Evolutionary conservation across 352 stramenopile species (phyloP), one percentile per base, ranked within the genome.

Genomic region (Phytophthora pseudosyringae): DNA sequence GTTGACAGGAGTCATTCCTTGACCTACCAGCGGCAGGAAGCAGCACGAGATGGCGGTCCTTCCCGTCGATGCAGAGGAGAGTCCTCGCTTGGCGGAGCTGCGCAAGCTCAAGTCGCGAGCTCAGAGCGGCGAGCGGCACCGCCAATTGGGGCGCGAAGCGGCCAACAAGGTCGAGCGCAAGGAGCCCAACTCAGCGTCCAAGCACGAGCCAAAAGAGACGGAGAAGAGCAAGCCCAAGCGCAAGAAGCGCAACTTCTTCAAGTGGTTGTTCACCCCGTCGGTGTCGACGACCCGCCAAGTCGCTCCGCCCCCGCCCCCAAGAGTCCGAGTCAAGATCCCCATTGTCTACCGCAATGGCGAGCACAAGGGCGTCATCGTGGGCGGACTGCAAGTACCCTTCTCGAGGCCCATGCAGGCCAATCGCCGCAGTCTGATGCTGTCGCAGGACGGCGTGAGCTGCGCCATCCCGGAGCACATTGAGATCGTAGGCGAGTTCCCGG

Each of bases 391-490:
- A 16, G 71, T 76, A 15, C 67, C 67, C 1, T 78, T 72, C 58
- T 78, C 64, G 9, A 48, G 71, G 2, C 48, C 55, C 1, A 78
- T 78, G 71, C 74, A 75, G 29, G 43, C 62, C 4, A 71, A 78
- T 29, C 58, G 58, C 5, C 54, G 71, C 8, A 38, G 28, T 31
- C 38, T 67, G 31, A 28, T 76, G 11, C 26, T 73, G 12, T 46
- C 67, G 5, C 53, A 60, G 52, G 38, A 52, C 12, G 55, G 64
- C 13, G 21, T 61, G 13, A 64, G 53, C 44, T 43, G 26, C 26
- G 28, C 7, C 16, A 76, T 76, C 44, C 64, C 64, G 0, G 69
- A 76, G 25, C 58, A 73, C 18, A 25, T 12, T 0, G 64, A 73
- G 36, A 8, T 71, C 3, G 13, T 53, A 1, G 32, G 67, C n/a